Evolutionary conservation across 208 protist species (phyloP), one percentile per base, ranked within the genome.

Genomic region (Acanthamoeba lugdunensis): DNA sequence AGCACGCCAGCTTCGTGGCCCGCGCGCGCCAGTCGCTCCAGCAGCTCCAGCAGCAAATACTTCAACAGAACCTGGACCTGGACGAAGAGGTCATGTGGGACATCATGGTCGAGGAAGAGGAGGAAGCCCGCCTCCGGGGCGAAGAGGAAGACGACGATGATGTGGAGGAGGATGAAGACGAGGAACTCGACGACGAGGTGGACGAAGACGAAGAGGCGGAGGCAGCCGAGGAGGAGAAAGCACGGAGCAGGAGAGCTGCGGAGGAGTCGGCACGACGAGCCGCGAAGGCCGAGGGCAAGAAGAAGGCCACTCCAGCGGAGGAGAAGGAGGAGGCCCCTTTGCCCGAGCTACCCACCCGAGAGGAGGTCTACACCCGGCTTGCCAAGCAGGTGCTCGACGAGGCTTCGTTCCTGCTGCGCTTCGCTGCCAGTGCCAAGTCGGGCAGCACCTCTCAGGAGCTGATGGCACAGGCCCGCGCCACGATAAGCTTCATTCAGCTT

Each of bases 61-160:
- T 45, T 8, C 79, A 65, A 50, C 79, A 87, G 28, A 61, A 41
- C 23, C 33, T 63, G 23, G n/a, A 87, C 50, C 50, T 87, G 50
- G 50, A 87, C 21, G 79, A 87, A 21, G 79, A 87, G 21, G 79
- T 63, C 79, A 87, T 87, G 79, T 87, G 79, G 79, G 79, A 87
- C 11, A 87, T 87, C 52, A 87, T 87, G 79, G 79, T 87, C 4
- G 79, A 87, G 25, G 79, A 87, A 25, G 79, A 87, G n/a, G 79
- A 87, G 23, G 79, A 87, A 23, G 79, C 45, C 25, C 79, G 79
- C 9, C 73, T 82, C 41, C 21, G 73, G 14, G 73, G 45, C 18
- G 73, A 82, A 28, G 37, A 82, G 4, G 73, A 82, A 14, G 73
- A 82, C 41, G 73, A 82, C 23, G 65, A 82, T 23, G 73, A 82